Evolutionary conservation across 805 yeast species (phyloP).

Genomic region (Saccharomyces kudriavzevii): DNA sequence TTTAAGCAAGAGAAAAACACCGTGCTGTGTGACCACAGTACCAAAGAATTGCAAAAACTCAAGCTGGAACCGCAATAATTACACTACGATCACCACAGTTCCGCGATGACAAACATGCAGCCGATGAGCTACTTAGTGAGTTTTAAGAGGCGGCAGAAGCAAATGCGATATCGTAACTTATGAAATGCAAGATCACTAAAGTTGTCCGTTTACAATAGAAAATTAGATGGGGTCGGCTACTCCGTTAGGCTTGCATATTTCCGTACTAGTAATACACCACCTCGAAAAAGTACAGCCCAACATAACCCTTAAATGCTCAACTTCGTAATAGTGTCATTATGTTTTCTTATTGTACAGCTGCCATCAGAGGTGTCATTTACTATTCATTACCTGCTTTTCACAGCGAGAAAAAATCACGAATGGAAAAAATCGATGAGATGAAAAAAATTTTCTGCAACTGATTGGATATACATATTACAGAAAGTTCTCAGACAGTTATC

Average conservation of each 20-base stretch:
- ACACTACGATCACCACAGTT: background rate
- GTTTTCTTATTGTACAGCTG: background rate
- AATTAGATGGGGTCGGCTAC: background rate
- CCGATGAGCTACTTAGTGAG: background rate
- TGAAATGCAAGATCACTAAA: background rate
- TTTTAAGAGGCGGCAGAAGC: background rate
- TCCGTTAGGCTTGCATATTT: background rate
- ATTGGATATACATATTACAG: background rate
- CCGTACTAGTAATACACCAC: background rate
- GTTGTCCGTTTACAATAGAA: background rate
- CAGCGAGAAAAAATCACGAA: background rate
- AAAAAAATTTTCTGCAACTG: background rate
- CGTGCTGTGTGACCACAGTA: background rate
- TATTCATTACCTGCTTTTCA: background rate
- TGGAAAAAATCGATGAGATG: slow-evolving; percentile 1
- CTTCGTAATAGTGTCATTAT: background rate
- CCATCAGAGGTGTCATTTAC: background rate
- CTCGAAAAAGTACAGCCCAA: background rate
- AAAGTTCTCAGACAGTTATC: background rate
- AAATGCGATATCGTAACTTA: background rate
- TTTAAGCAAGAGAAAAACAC: background rate
- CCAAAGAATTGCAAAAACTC: background rate
- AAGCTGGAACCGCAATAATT: background rate
- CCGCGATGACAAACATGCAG: background rate
- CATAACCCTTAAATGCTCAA: background rate